Base-by-base conservation (phyloP, 1,139 yeast genomes). In the Wickerhamiella pararugosa region DNA sequence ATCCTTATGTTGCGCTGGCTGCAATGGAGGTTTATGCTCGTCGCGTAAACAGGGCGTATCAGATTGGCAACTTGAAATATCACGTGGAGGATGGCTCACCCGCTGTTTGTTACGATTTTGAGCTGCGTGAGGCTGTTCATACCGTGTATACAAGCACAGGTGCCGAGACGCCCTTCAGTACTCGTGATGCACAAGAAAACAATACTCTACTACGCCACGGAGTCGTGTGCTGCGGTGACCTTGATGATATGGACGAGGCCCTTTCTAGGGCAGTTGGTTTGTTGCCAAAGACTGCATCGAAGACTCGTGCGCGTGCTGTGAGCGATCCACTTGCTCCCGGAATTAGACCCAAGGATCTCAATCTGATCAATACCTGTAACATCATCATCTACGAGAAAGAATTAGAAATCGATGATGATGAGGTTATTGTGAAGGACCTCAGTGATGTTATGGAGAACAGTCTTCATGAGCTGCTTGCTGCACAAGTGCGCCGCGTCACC, bases 21-120 rank as follows among this genome's bases (percentile, higher is more conserved):
- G 97, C 98, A 36, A 84, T 94, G 39, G 97, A 90, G 64, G 94
- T 90, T 45, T 90, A 90, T 62, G 79, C 87, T 46, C 80, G 98
- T 63, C 81, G 98, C 61, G 94, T 97, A 40, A 90, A 87, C 70
- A 78, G 97, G 59, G 97, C 97, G 36, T 92, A 92, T 64, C 79
- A 86, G 34, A 77, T 90, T 50, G 81, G 84, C 44, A 79, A 78
- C 48, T 72, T 90, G 45, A 65, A 69, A 44, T 82, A 83, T 58
- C 72, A 76, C 47, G 73, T 73, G n/a, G 70, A 65, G 31, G 56
- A 57, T 32, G 56, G 59, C n/a, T 67, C 70, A 42, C 64, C 76
- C 45, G 71, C 82, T 41, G 71, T 84, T 50, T 79, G 82, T 53
- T 90, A 96, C 93, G 79, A 78, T 56, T 90, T 90, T 71, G 87